These are phyloP conservation scores for Lodderomyces parapsilosis DNA, from an alignment of 1,139 yeast species.

Conservation along the genomic window DNA sequence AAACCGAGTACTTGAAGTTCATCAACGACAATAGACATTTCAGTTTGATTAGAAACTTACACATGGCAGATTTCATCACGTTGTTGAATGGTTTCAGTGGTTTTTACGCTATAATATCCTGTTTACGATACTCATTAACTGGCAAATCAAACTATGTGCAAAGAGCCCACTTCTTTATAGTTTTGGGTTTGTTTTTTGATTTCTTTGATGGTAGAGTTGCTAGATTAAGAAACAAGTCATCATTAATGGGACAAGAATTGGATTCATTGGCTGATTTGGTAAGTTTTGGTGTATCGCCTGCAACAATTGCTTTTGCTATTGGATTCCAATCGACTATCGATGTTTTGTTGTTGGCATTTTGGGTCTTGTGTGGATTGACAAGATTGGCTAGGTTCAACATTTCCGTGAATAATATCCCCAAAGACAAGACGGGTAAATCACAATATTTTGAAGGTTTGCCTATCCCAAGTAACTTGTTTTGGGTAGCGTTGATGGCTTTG, in stretches of 20 bases:
- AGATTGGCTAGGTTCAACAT: conserved; percentile 94
- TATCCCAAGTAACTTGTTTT: conserved; percentile 79
- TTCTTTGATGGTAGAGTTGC: conserved; percentile 98
- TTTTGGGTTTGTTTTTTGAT: conserved; percentile 89
- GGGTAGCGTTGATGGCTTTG: conserved; percentile 72
- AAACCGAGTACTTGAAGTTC: conserved; percentile 73
- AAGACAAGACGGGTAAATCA: conserved; percentile 79
- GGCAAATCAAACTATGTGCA: conserved; percentile 69
- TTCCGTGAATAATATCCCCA: conserved; percentile 88
- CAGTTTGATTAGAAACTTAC: conserved; percentile 74
- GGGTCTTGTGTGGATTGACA: conserved; percentile 91
- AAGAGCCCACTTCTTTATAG: conserved; percentile 85
- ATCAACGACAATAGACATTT: conserved; percentile 79
- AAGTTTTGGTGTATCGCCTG: conserved; percentile 92
- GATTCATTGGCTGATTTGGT: conserved; percentile 94
- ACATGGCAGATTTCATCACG: conserved; percentile 94
- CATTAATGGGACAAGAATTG: conserved; percentile 95
- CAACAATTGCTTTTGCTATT: conserved; percentile 85
- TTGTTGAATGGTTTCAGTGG: conserved; percentile 88
- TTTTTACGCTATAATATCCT: conserved; percentile 83
- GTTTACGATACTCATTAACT: conserved; percentile 76
- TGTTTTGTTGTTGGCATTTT: conserved; percentile 70
- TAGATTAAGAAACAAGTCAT: conserved; percentile 84
- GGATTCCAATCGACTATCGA: conserved; percentile 87
- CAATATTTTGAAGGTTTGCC: conserved; percentile 92